A percentile compares a stretch with the other conserved stretches of the same genome.
Conservation (phyloP, 129 eudicot genomes). For the Arctium minus region DNA sequence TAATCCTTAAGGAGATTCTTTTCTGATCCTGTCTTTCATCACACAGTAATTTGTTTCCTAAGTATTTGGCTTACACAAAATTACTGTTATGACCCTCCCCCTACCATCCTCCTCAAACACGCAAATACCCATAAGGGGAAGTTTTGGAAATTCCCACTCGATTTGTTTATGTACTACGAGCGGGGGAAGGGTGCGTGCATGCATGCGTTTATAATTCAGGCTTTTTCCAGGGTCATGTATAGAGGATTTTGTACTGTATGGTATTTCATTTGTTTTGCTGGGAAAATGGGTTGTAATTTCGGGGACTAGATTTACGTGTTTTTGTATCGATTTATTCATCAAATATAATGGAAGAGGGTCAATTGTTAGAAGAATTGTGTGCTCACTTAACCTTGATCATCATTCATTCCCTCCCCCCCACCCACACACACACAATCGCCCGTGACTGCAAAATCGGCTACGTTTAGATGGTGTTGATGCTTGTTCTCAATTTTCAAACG, state of each 20-base stretch:
- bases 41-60: neutral
- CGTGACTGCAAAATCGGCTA: no score
- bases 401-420: neutral
- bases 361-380: neutral
- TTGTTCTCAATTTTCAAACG: neutral
- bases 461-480: neutral
- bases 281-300: constrained; percentile 11
- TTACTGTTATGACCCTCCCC: constrained; percentile 22
- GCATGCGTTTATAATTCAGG: constrained; percentile 22
- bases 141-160: constrained; percentile 10
- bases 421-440: no score
- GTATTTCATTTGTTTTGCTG: neutral
- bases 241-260: constrained; percentile 26
- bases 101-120: constrained; percentile 3
- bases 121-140: constrained; percentile 1
- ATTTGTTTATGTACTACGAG: constrained; percentile 16
- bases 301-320: constrained; percentile 10
- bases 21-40: constrained; percentile 29
- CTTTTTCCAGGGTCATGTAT: constrained; percentile 26
- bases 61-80: constrained; percentile 10
- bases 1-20: constrained; percentile 64
- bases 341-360: neutral
- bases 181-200: neutral
- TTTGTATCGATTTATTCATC: constrained; percentile 29
- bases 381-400: no score